Evolutionary conservation across 495 filamentous ascomycete genomes (phyloP).

Genomic region (Penicillium antarcticum): DNA sequence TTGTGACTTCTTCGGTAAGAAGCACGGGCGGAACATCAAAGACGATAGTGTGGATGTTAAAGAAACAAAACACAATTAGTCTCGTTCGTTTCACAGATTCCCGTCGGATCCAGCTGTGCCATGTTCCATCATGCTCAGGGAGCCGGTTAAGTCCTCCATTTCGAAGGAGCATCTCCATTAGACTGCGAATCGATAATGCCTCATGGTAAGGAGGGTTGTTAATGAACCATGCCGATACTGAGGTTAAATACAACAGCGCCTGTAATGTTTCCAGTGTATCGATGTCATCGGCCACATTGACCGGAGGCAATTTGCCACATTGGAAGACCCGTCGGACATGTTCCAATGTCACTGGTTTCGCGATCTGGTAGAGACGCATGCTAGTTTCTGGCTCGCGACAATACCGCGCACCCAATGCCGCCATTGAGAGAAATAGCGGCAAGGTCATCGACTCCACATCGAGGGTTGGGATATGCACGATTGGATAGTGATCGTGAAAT

Average conservation of each 20-base stretch:
- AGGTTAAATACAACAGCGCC: slow-evolving; percentile 30
- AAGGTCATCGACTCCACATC: slow-evolving; percentile 49
- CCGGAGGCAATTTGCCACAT: slow-evolving; percentile 14
- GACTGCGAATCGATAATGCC: slow-evolving; percentile 30
- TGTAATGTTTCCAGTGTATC: slow-evolving; percentile 33
- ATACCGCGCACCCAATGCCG: slow-evolving; percentile 65
- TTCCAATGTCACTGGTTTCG: slow-evolving; percentile 37
- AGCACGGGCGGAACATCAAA: slow-evolving; percentile 52
- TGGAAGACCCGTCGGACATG: slow-evolving; percentile 34
- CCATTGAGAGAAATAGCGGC: slow-evolving; percentile 61
- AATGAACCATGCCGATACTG: slow-evolving; percentile 37
- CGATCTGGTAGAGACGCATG: slow-evolving; percentile 46
- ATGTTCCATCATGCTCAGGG: slow-evolving; percentile 32
- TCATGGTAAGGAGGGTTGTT: slow-evolving; percentile 36
- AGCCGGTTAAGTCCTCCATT: slow-evolving; percentile 33
- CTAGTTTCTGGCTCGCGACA: slow-evolving; percentile 43
- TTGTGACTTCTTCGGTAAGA: slow-evolving; percentile 58
- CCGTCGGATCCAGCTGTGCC: slow-evolving; percentile 47
- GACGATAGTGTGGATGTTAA: slow-evolving; percentile 49
- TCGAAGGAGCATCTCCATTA: slow-evolving; percentile 32
- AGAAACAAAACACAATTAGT: slow-evolving; percentile 47
- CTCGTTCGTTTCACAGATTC: slow-evolving; percentile 46
- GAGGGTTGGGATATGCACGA: slow-evolving; percentile 64
- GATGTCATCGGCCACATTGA: slow-evolving; percentile 18
- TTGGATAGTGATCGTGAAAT: slow-evolving; percentile 66